Evolutionary conservation across 495 filamentous ascomycete genomes (phyloP), one percentile per base, ranked within the genome.

Genomic region (Penicillium diatomitis): DNA sequence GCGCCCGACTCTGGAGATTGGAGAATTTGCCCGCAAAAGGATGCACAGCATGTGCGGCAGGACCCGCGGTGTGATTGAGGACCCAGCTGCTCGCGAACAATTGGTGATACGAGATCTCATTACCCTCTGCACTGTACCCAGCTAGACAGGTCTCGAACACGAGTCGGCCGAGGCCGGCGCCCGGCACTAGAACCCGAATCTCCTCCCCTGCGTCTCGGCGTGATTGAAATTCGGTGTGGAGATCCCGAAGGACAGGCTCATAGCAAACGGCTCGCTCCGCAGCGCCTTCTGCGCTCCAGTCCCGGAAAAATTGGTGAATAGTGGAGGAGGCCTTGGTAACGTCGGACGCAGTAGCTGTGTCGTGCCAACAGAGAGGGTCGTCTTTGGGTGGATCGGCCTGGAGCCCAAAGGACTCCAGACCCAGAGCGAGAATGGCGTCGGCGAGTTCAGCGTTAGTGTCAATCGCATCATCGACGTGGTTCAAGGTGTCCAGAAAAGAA

Each of bases 21-120:
- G 84, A 88, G 61, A 94, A 91, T 29, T 77, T 78, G 41, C 87
- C 74, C 10, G 86, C 80, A 73, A 89, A 95, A 0, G 90, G 90
- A 54, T 83, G 86, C 41, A 96, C 71, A 8, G 57, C 58, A 51
- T 74, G 78, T 46, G 79, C 54, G 30, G 64, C 51, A 0, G 68
- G 60, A 0, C 64, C 60, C 0, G 43, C 11, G 0, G 79, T 86
- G 60, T 87, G 81, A 57, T 97, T 97, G 7, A 98, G 75, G 8
- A 96, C 74, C 72, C 89, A 95, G 30, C 83, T 86, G 48, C 85
- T 88, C 8, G 88, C 90, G 48, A 97, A 68, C 8, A 96, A 75
- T 57, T 91, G 87, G 63, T 97, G 92, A 55, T 91, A 96, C 10
- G 88, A 94, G 52, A 97, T 90, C 70, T 98, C 92, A 53, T 97